These are phyloP conservation scores for Penicillium sp. DNA, from an alignment of 2,329 filamentous ascomycete genomes.

Conservation along the genomic window DNA sequence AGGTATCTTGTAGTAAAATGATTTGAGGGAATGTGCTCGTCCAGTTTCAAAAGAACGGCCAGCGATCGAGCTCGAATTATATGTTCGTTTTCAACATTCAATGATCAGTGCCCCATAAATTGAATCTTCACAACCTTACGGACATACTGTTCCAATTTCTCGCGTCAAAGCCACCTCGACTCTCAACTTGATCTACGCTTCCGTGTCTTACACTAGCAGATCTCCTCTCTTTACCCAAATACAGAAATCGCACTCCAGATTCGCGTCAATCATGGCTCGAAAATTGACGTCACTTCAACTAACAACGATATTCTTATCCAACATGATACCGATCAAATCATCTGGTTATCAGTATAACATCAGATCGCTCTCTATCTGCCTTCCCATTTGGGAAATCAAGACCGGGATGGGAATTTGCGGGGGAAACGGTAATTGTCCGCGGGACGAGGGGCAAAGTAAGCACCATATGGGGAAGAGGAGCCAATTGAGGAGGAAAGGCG, in stretches of 20 bases:
- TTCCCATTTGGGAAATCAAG: constrained; percentile 1
- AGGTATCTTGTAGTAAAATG: too few relatives aligned
- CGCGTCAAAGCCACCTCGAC: background rate
- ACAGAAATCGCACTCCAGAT: background rate
- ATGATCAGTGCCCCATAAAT: too few relatives aligned
- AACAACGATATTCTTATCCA: too few relatives aligned
- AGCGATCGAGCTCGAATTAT: too few relatives aligned
- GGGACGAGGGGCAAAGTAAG: background rate
- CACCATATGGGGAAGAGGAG: background rate
- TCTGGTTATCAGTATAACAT: background rate
- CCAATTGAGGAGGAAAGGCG: background rate
- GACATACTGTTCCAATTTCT: too few relatives aligned
- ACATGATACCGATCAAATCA: background rate
- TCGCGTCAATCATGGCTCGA: too few relatives aligned
- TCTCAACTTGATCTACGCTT: background rate
- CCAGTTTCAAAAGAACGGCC: too few relatives aligned
- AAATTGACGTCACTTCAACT: too few relatives aligned
- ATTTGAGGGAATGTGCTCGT: too few relatives aligned
- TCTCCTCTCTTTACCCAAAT: background rate
- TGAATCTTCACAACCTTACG: too few relatives aligned
- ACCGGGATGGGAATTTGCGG: too few relatives aligned
- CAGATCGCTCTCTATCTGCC: background rate
- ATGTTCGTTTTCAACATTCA: too few relatives aligned
- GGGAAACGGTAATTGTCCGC: background rate
- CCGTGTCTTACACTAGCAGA: background rate